Percentiles rank a stretch among this genome's conserved stretches.
phyloP scores from a whole-genome alignment of 225 moss, liverwort and hornwort species.

The Antitrichia curtipendula region DNA sequence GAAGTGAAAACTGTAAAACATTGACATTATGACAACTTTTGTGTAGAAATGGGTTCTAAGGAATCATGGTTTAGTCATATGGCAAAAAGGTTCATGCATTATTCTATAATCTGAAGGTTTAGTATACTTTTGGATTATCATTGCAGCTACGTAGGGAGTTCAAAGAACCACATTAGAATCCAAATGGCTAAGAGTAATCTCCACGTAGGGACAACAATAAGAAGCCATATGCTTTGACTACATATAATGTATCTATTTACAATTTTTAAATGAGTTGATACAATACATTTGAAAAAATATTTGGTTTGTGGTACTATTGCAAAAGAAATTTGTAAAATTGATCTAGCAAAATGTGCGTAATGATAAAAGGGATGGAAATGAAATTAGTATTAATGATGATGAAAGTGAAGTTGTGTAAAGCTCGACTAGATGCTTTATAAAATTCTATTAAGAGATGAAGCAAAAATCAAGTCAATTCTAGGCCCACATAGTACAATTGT shows the following conservation, averaged over 20 bases:
- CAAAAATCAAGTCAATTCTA: neutral
- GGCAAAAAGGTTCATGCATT: neutral
- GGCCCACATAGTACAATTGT: fast-evolving
- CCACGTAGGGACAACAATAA: neutral
- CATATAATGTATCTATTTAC: neutral
- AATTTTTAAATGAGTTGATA: fast-evolving
- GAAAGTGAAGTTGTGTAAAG: neutral
- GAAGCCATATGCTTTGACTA: neutral
- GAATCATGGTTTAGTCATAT: neutral
- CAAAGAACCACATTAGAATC: too few relatives aligned
- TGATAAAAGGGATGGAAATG: neutral
- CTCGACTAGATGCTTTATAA: neutral
- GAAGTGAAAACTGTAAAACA: neutral
- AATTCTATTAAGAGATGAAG: neutral
- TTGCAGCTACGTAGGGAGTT: neutral
- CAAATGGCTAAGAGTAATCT: neutral
- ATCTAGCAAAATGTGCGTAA: neutral
- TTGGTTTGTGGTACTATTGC: neutral
- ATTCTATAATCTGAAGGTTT: too few relatives aligned
- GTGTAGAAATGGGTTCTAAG: neutral
- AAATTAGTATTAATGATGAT: neutral
- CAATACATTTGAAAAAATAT: too few relatives aligned
- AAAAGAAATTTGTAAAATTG: neutral
- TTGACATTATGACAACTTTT: neutral
- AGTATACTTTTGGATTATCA: neutral